Evolutionary conservation across 495 filamentous ascomycete genomes (phyloP), one percentile per base, ranked within the genome.

Genomic region (Usnea hakonensis): DNA sequence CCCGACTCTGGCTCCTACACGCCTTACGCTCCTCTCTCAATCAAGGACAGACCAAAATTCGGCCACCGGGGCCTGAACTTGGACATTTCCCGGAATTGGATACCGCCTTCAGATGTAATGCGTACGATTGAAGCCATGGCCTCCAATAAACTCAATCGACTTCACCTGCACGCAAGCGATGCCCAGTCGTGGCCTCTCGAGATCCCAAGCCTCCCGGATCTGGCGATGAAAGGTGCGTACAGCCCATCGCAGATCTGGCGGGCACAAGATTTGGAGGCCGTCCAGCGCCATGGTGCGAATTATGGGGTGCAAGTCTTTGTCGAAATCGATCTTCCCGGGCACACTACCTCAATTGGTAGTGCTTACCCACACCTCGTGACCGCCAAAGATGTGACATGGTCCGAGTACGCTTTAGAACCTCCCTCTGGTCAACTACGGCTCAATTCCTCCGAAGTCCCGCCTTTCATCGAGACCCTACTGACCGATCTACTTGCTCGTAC

Each of bases 321-420:
- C 32, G 90, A 92, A 72, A 88, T 90, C 60, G 89, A 93, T 67
- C 87, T 87, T 78, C 89, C 89, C 14, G 89, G 90, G 37, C 89
- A 93, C 72, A 89, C 88, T 21, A 80, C 85, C 2, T 69, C 80
- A 14, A 85, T 88, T 54, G 77, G 76, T 38, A 76, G 78, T 56
- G 78, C 84, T 14, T 81, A 89, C 67, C 90, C 89, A 3, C 83
- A 90, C 3, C 76, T 93, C 6, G 85, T 91, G 63, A 78, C 87
- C 3, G 90, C 87, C 9, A 86, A 82, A 71, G 81, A 90, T 63
- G 72, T 82, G 55, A 87, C 88, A 52, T 92, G 88, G 81, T 64
- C 76, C 40, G 79, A 71, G 55, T 91, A 87, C 69, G 85, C 85
- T 64, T 81, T 81, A 1, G 85, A 94, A 69, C 90, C 90, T 32